Evolutionary conservation across 2,329 filamentous ascomycete species (phyloP), one percentile per base, ranked within the genome.

Genomic region (Akanthomyces dipterigenus): DNA sequence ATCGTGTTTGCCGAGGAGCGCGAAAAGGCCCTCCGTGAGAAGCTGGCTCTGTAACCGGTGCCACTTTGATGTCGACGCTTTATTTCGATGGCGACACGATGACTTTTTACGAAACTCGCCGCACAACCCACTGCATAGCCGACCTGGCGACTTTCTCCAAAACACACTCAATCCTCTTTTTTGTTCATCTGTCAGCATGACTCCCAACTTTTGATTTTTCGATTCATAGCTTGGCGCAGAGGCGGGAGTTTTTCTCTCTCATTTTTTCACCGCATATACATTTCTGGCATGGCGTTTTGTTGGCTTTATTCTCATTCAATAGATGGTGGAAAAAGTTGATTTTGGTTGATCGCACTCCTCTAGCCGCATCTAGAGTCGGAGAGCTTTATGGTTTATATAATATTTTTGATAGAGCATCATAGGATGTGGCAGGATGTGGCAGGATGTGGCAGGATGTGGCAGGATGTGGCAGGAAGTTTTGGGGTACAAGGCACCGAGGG

Each of bases 1-100:
- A 85, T 90, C 71, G 93, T 93, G 1, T 98, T 97, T 71, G 88
- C 90, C 61, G 91, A 97, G 80, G 91, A 98, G 78, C 85, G 87
- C 74, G 88, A 90, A 72, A 81, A 84, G 36, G 60, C 60, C 31
- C 46, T 55, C 11, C 60, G 54, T 20, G 53, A 51, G n/a, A 62
- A 62, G 46, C 24, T 57, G 2, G 46, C 54, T 5, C 24, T 62
- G 24, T 61, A 43, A 55, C 45, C 5, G 2, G 6, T 0, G 40
- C 20, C 1, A 12, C 11, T 26, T 22, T 12, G 20, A 18, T 18
- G 6, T 18, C 24, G n/a, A 14, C 7, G 26, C 18, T 24, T 14
- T n/a, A 55, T 16, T 9, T 1, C 18, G 40, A 38, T 18, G 14
- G 12, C 28, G 3, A 26, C 14, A 24, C 8, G 24, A 55, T 8